Evolutionary conservation across 2,329 filamentous ascomycete species (phyloP).

Genomic region (Fusarium sp.): DNA sequence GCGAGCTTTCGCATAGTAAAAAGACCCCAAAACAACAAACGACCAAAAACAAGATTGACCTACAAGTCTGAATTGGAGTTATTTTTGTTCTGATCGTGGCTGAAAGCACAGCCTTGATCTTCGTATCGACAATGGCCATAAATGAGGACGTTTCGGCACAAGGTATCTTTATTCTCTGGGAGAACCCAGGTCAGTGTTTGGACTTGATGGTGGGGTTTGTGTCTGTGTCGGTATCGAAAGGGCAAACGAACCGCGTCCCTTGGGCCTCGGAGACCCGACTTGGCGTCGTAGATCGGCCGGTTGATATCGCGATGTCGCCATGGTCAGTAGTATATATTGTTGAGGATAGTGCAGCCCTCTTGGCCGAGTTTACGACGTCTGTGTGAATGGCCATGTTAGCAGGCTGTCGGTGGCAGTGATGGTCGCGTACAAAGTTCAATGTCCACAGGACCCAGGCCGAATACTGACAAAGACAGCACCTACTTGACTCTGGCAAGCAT

Average conservation of each 20-base stretch:
- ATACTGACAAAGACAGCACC: conserved; percentile 48
- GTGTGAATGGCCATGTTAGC: conserved; percentile 2
- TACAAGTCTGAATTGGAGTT: conserved; percentile 63
- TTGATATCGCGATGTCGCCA: conserved; percentile 62
- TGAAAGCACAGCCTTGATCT: conserved; percentile 91
- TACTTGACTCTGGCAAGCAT: conserved; percentile 60
- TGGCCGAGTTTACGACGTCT: conserved; percentile 61
- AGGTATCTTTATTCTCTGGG: conserved; percentile 85
- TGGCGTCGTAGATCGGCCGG: conserved; percentile 63
- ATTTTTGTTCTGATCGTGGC: conserved; percentile 80
- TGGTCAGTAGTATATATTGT: conserved; percentile 52
- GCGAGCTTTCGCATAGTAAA: conserved; percentile 23
- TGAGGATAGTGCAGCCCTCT: conserved; percentile 50
- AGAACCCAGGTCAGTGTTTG: conserved; percentile 25
- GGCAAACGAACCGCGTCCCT: conserved; percentile 63
- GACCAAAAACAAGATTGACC: conserved; percentile 46
- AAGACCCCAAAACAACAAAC: conserved; percentile 5
- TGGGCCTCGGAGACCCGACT: conserved; percentile 68
- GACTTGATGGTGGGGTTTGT: conserved; percentile 9
- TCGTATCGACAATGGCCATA: conserved; percentile 94
- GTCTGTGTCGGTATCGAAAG: conserved; percentile 15
- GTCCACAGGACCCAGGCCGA: conserved; percentile 17
- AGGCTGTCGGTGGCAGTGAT: background rate
- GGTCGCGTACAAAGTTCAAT: conserved; percentile 1
- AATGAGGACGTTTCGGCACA: conserved; percentile 92